Evolutionary conservation across 148 eudicot species (phyloP).

Genomic region (Heliosperma pusillum): DNA sequence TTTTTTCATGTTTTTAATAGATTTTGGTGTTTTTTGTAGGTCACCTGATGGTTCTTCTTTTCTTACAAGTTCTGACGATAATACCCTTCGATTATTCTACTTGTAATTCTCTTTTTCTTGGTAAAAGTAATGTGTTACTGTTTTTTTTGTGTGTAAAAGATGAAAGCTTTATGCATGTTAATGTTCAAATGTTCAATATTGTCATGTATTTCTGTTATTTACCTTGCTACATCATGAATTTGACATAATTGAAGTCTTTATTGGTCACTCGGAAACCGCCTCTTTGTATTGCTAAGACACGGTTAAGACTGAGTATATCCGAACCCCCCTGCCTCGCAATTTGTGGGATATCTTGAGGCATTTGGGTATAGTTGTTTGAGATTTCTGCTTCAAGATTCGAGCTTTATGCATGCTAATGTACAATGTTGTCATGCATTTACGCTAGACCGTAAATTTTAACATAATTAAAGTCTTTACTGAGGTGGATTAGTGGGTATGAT

Average conservation of each 20-base stretch:
- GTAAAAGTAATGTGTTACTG: neutral
- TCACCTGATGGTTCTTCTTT: conserved; percentile 93
- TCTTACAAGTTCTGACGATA: conserved; percentile 70
- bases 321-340: too few relatives aligned
- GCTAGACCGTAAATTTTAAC: neutral
- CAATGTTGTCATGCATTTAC: too few relatives aligned
- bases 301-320: too few relatives aligned
- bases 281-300: too few relatives aligned
- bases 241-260: neutral
- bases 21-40: conserved; percentile 37
- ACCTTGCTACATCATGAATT: neutral
- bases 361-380: too few relatives aligned
- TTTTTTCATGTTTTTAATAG: neutral
- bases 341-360: too few relatives aligned
- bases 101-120: conserved; percentile 43
- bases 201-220: neutral
- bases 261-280: too few relatives aligned
- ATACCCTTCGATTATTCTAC: conserved; percentile 53
- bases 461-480: neutral
- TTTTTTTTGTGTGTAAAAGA: neutral
- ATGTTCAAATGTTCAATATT: neutral
- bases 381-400: too few relatives aligned
- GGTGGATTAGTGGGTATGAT: neutral
- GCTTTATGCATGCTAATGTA: too few relatives aligned
- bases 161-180: neutral